These are phyloP conservation scores for Eutypa lata DNA, from an alignment of 2,329 filamentous ascomycete species.

Conservation along the genomic window DNA sequence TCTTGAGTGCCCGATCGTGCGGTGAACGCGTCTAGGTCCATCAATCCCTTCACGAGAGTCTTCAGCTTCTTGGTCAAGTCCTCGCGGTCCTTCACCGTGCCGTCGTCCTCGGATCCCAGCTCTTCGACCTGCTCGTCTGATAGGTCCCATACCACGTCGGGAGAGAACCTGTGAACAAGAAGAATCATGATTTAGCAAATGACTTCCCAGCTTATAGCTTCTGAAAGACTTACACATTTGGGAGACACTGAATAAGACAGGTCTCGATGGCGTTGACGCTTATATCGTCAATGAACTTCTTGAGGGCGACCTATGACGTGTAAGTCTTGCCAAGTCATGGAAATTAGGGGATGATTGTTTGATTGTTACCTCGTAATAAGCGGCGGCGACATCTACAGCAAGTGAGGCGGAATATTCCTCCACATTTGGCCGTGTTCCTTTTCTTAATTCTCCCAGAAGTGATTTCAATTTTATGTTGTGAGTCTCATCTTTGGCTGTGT, in stretches of 20 bases:
- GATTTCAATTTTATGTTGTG: background rate
- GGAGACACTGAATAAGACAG: conserved; percentile 22
- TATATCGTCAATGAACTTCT: conserved; percentile 25
- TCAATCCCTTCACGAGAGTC: conserved; percentile 20
- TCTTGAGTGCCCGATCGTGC: conserved; percentile 13
- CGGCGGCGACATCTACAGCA: conserved; percentile 19
- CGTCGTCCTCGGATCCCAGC: conserved; percentile 21
- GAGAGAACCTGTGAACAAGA: conserved; percentile 13
- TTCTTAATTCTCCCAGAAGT: conserved; percentile 8
- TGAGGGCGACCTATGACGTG: conserved; percentile 19
- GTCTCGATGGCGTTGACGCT: conserved; percentile 24
- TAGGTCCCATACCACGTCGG: conserved; percentile 24
- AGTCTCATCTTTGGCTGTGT: background rate
- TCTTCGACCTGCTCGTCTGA: conserved; percentile 17
- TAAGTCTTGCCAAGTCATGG: conserved; percentile 1
- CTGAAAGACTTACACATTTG: conserved; percentile 19
- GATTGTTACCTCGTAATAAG: conserved; percentile 20
- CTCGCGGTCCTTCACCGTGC: conserved; percentile 14
- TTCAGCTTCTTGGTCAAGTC: conserved; percentile 17
- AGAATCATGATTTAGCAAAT: too few relatives aligned
- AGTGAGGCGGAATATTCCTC: conserved; percentile 19
- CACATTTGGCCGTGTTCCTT: conserved; percentile 15
- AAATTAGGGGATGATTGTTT: too few relatives aligned
- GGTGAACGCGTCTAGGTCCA: conserved; percentile 22
- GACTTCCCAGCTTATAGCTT: too few relatives aligned